phyloP scores from a whole-genome alignment of 805 yeast species.

The Huiozyma sinensis region DNA sequence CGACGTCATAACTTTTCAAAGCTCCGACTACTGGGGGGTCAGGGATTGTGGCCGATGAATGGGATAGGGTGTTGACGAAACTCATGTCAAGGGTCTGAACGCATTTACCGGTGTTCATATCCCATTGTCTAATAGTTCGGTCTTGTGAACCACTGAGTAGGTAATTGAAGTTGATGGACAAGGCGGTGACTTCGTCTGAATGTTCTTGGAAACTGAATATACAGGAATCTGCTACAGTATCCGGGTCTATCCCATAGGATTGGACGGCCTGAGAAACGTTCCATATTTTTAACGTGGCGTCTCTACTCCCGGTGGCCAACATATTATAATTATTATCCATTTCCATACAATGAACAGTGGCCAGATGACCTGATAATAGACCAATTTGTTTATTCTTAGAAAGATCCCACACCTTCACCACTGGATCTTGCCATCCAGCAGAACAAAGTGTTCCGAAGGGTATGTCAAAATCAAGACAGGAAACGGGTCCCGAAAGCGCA shows the following conservation, averaged over 20 bases:
- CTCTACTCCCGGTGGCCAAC: conserved; percentile 44
- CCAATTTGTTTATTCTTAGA: conserved; percentile 43
- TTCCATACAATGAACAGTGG: conserved; percentile 50
- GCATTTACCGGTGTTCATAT: conserved; percentile 52
- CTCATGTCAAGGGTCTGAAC: conserved; percentile 59
- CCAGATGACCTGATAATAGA: conserved; percentile 47
- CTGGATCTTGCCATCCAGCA: conserved; percentile 60
- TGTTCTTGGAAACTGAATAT: conserved; percentile 51
- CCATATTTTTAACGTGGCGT: conserved; percentile 56
- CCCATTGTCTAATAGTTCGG: conserved; percentile 69
- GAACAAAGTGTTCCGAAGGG: conserved; percentile 72
- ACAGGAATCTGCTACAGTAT: conserved; percentile 21
- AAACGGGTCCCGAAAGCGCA: conserved; percentile 44
- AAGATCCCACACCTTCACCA: conserved; percentile 77
- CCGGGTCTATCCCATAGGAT: neutral
- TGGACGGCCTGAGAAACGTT: conserved; percentile 27
- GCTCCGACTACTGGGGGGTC: conserved; percentile 46
- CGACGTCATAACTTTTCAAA: conserved; percentile 62
- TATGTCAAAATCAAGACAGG: conserved; percentile 54
- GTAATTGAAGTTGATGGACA: conserved; percentile 42
- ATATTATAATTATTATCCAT: conserved; percentile 39
- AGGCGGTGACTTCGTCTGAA: conserved; percentile 53
- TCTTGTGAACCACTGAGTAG: conserved; percentile 64
- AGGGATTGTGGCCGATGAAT: neutral
- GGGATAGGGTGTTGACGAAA: conserved; percentile 6